phyloP scores from a whole-genome alignment of 768 basidiomycete species.

The Lactifluus subvellereus region DNA sequence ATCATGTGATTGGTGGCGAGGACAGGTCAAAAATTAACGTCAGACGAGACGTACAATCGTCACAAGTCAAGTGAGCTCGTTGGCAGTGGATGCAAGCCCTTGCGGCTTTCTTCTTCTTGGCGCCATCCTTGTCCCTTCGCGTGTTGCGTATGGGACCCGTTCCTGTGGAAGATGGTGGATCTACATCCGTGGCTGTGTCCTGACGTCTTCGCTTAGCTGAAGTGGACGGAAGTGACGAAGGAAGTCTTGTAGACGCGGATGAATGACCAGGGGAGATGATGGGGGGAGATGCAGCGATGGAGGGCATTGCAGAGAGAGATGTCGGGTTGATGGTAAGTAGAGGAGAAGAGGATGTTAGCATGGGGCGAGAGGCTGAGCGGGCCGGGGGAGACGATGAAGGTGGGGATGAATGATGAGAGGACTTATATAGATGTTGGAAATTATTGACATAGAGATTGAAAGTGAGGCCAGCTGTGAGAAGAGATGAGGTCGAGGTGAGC shows the following conservation, averaged over 20 bases:
- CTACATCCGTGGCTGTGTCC: constrained; percentile 50
- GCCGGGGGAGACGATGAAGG: constrained; percentile 4
- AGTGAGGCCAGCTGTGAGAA: too few relatives aligned
- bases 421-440: constrained; percentile 6
- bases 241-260: neutral
- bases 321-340: constrained; percentile 13
- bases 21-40: constrained; percentile 1
- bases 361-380: neutral
- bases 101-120: constrained; percentile 93
- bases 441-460: neutral
- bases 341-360: neutral
- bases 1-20: constrained; percentile 8
- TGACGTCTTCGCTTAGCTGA: constrained; percentile 38
- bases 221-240: neutral
- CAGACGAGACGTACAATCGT: constrained; percentile 68
- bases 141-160: constrained; percentile 39
- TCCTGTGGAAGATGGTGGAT: constrained; percentile 44
- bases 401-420: neutral
- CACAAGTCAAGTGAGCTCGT: constrained; percentile 97
- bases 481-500: constrained; percentile 10
- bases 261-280: neutral
- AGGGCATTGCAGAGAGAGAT: constrained; percentile 11
- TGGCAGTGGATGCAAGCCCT: constrained; percentile 95
- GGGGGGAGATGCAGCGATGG: neutral
- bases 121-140: constrained; percentile 58